Evolutionary conservation across 345 rosid species (phyloP), one percentile per base, ranked within the genome.

Genomic region (Populus ilicifolia): DNA sequence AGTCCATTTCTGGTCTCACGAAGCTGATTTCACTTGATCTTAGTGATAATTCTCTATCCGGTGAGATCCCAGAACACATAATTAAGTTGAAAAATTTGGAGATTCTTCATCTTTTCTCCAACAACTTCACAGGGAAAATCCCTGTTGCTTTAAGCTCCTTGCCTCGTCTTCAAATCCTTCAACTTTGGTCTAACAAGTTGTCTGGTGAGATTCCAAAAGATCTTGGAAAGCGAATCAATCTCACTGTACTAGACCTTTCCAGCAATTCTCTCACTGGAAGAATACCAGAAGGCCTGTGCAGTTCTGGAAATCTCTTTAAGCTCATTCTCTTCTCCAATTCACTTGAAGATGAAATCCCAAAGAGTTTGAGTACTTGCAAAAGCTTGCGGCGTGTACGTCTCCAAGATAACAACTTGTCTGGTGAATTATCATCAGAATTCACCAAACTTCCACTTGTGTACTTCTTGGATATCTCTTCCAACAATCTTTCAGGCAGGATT

Each of bases 21-120:
- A 89, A 83, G 10, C 78, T 95, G 73, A 74, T 90, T 23, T 90
- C 98, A 14, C 94, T 95, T 56, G 98, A 95, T 79, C 86, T 92
- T 20, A 93, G 98, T 54, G 93, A 92, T 72, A 95, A 95, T 80
- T 87, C 65, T 1, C 79, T 95, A 35, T 83, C 92, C 0, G 98
- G 99, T 23, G 93, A 92, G 83, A 88, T 95, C 72, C 90, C 96
- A 1, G 92, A 92, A 62, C 78, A 72, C 17, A 61, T 93, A 17
- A 38, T 69, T 65, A 89, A 88, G 72, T 48, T 93, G 70, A 87
- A 89, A 74, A 89, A 81, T 67, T 75, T 94, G 84, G 90, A 93
- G 81, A 85, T 94, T 76, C 93, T 94, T 70, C 98, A 94, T 76
- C 95, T 94, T 43, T 94, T 94, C 79, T 90, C 94, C 41, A 94